Evolutionary conservation across 2,329 filamentous ascomycete species (phyloP).

Genomic region (Sporothrix dimorphospora): DNA sequence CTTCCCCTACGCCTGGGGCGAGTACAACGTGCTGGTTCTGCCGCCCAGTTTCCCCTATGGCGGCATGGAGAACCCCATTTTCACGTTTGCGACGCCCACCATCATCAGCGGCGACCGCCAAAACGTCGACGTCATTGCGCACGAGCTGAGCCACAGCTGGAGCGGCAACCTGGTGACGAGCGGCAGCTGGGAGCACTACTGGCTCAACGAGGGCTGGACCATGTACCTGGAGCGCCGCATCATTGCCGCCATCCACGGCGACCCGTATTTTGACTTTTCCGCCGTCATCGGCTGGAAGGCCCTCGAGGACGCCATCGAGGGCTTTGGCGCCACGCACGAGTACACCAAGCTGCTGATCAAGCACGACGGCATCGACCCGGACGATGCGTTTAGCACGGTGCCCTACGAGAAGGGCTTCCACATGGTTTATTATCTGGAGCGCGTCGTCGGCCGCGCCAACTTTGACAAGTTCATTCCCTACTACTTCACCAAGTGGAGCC

Average conservation of each 20-base stretch:
- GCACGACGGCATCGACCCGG: conserved; percentile 88
- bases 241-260: conserved; percentile 75
- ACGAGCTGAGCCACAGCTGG: conserved; percentile 78
- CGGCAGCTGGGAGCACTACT: conserved; percentile 80
- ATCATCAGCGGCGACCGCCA: conserved; percentile 89
- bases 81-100: conserved; percentile 92
- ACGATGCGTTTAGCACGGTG: conserved; percentile 90
- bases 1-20: conserved; percentile 89
- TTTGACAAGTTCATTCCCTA: conserved; percentile 96
- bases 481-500: conserved; percentile 85
- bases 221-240: conserved; percentile 91
- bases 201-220: conserved; percentile 85
- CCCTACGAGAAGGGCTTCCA: conserved; percentile 98
- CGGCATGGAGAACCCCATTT: conserved; percentile 90
- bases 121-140: conserved; percentile 95
- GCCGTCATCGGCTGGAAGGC: conserved; percentile 96
- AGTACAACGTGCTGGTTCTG: conserved; percentile 90
- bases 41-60: conserved; percentile 91
- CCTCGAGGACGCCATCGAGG: conserved; percentile 72
- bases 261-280: conserved; percentile 87
- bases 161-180: conserved; percentile 84
- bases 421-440: conserved; percentile 89
- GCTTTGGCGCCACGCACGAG: conserved; percentile 81
- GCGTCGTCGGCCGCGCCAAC: conserved; percentile 77
- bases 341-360: conserved; percentile 91